Base-by-base conservation (phyloP, 1,284 basidiomycete genomes). In the Sutorius eximius region DNA sequence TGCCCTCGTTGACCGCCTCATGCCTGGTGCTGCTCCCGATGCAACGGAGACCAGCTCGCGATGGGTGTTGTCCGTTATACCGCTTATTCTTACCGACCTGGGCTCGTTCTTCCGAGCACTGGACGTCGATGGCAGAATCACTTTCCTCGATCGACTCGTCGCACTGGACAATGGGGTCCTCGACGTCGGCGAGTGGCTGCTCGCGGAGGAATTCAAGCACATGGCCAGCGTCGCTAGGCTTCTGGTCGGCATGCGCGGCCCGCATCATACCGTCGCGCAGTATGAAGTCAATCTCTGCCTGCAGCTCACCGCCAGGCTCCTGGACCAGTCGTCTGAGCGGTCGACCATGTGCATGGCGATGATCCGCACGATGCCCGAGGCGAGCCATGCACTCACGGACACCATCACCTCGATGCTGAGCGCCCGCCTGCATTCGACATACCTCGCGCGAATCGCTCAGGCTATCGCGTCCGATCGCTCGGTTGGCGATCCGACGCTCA, bases 121-220 rank as follows among this genome's bases (percentile, higher is more conserved):
- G 38, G 82, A 86, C 53, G 73, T 78, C 1, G 79, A 82, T 51
- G 79, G 75, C 52, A 82, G 79, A 62, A 72, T 77, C 3, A 74
- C 77, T 42, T 70, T 90, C 34, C 66, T 89, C n/a, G 71, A 77
- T 47, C 76, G 82, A 5, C 73, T 91, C 4, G 73, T 80, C 24
- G 73, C 70, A 20, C 66, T 90, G 13, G 89, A 91, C 59, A 69
- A 76, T 4, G 84, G 49, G 5, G 67, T 76, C 12, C 72, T 82
- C 7, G 83, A 82, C 1, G 65, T 89, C 4, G 86, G 82, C n/a
- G 85, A 88, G 56, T 91, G 86, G 86, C 61, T 91, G 24, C 61
- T 91, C 9, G 63, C 72, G 22, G 80, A 85, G 59, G 86, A 89
- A 59, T 60, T 86, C 52, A 82, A 80, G 61, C 65, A 70, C 24